These are phyloP conservation scores for Neofusicoccum cordaticola DNA, from an alignment of 2,329 filamentous ascomycete genomes.

Conservation along the genomic window DNA sequence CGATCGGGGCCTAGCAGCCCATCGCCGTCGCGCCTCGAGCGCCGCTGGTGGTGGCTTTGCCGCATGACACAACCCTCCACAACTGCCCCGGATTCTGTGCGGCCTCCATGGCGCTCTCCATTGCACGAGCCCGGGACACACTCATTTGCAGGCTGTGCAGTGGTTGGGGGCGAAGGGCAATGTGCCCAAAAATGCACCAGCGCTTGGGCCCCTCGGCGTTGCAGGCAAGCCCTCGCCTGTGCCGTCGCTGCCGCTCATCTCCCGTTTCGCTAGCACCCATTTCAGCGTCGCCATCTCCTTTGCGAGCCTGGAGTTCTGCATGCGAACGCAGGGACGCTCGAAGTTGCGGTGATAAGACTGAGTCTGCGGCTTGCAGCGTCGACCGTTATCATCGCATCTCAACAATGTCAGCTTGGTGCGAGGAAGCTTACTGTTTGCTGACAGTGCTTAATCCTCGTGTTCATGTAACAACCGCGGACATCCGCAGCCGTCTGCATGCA, in stretches of 20 bases:
- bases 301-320: neutral
- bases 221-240: neutral
- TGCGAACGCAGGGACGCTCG: too few species aligned
- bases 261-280: neutral
- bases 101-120: neutral
- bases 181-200: conserved; percentile 1
- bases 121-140: neutral
- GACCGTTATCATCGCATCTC: neutral
- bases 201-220: neutral
- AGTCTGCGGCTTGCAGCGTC: neutral
- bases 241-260: conserved; percentile 1
- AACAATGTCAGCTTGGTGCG: neutral
- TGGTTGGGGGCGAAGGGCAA: neutral
- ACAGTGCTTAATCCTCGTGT: neutral
- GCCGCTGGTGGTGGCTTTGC: neutral
- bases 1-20: neutral
- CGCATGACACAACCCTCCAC: neutral
- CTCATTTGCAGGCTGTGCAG: neutral
- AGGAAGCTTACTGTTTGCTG: neutral
- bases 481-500: neutral
- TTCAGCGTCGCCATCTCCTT: neutral
- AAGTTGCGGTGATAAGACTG: neutral
- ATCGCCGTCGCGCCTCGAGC: neutral
- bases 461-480: neutral
- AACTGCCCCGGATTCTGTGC: neutral